Evolutionary conservation across 176 grass and related monocot species (phyloP), one percentile per base, ranked within the genome.

Genomic region (Leersia perrieri): DNA sequence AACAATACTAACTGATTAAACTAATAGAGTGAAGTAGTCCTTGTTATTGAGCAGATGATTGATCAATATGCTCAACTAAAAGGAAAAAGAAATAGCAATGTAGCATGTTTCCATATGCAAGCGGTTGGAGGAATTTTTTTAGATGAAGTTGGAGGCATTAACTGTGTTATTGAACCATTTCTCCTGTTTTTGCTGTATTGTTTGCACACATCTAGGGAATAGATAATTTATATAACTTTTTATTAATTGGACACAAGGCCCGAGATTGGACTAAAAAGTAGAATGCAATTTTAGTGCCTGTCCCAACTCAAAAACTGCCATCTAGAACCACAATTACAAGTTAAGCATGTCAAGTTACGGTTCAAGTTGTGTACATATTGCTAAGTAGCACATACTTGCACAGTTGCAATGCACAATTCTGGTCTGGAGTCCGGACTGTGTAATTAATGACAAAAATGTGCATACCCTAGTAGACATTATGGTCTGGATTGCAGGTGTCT

Each of bases 381-480:
- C 30, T 35, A 36, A 35, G 15, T 18, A 7, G 7, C 20, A 51
- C 47, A 53, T 53, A 23, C 20, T 23, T n/a, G 16, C 11, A 66
- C 10, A 23, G 51, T 23, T n/a, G 16, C 11, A 66, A 5, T 5
- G n/a, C 31, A 25, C 16, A 63, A 38, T 57, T 23, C 13, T 61
- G n/a, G 33, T 1, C 33, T 47, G 5, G n/a, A n/a, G n/a, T n/a
- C n/a, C n/a, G n/a, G n/a, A n/a, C n/a, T n/a, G n/a, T n/a, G n/a
- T n/a, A n/a, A 20, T 20, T 11, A 3, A 60, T 44, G 7, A 13
- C 31, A 27, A 76, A 16, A 11, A 70, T 9, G 28, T 49, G 71
- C 66, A 45, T 71, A 85, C 82, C 74, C 66, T 77, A 58, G 31
- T 71, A 78, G 38, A 5, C 28, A 23, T 12, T 23, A 70, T 30